Conservation (phyloP, 805 yeast species). For the Yarrowia divulgata region DNA sequence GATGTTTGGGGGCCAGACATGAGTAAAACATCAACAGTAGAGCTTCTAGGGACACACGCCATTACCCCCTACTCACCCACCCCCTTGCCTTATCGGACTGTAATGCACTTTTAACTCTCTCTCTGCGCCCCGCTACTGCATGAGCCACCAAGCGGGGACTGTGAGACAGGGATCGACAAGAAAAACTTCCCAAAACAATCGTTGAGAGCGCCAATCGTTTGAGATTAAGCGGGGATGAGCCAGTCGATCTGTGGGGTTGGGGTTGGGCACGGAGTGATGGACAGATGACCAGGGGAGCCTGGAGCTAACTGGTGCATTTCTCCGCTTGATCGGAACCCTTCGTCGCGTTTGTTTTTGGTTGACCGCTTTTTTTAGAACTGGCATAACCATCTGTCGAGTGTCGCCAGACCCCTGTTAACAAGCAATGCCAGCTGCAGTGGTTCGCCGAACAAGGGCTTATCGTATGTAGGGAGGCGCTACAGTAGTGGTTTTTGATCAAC, state of each 20-base stretch:
- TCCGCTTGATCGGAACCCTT: background rate
- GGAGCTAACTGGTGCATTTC: background rate
- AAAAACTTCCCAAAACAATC: slow-evolving; percentile 4
- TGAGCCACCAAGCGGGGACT: slow-evolving; percentile 8
- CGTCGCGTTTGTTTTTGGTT: background rate
- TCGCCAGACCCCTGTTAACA: slow-evolving; percentile 12
- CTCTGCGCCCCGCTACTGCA: slow-evolving; percentile 10
- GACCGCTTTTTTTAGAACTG: background rate
- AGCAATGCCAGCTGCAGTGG: slow-evolving; percentile 10
- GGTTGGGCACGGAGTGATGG: background rate
- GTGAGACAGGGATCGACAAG: slow-evolving; percentile 5
- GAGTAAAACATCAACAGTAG: no score
- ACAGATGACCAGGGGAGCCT: background rate
- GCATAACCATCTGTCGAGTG: background rate
- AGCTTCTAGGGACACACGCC: no score
- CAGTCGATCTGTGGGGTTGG: slow-evolving; percentile 28
- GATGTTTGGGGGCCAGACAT: no score
- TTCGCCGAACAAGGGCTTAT: slow-evolving; percentile 16
- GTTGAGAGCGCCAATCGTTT: background rate
- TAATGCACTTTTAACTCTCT: slow-evolving; percentile 1
- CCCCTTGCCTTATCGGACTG: background rate
- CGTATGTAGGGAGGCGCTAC: background rate
- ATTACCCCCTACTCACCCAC: background rate
- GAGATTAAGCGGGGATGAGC: slow-evolving; percentile 12
- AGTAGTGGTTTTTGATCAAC: no score